Conservation (phyloP, 1,284 basidiomycete genomes). For the Sanguinoderma infundibulare region DNA sequence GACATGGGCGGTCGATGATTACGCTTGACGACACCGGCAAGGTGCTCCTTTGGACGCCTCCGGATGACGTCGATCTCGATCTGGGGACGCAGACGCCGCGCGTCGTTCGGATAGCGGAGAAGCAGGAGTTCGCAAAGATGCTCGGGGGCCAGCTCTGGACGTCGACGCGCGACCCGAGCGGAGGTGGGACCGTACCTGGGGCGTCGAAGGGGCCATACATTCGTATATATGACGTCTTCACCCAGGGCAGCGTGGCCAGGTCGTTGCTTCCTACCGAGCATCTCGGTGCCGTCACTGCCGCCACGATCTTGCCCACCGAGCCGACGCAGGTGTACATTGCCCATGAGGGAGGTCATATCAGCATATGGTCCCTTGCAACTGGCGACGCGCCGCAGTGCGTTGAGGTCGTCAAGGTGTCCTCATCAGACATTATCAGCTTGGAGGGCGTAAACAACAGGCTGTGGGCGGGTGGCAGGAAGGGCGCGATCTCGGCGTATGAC, state of each 20-base stretch:
- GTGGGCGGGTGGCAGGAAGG: slow-evolving; percentile 87
- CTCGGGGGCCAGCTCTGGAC: slow-evolving; percentile 84
- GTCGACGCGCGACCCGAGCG: slow-evolving; percentile 55
- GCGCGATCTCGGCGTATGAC: slow-evolving; percentile 86
- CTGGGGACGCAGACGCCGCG: slow-evolving; percentile 56
- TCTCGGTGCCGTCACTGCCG: slow-evolving; percentile 83
- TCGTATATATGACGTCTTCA: slow-evolving; percentile 77
- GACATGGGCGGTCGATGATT: slow-evolving; percentile 70
- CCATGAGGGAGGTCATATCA: slow-evolving; percentile 91
- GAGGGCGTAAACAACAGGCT: slow-evolving; percentile 82
- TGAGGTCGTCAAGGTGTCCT: slow-evolving; percentile 77
- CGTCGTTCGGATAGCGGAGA: slow-evolving; percentile 77
- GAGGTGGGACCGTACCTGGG: slow-evolving; percentile 41
- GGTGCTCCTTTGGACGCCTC: slow-evolving; percentile 69
- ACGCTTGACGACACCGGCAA: slow-evolving; percentile 87
- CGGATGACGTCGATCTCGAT: slow-evolving; percentile 39
- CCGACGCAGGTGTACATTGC: slow-evolving; percentile 82
- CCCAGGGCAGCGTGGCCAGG: slow-evolving; percentile 50
- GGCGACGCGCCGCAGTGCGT: slow-evolving; percentile 57
- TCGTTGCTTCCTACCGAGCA: slow-evolving; percentile 61
- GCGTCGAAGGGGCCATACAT: slow-evolving; percentile 70
- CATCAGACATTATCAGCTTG: slow-evolving; percentile 79
- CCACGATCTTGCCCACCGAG: slow-evolving; percentile 74
- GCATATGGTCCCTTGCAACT: slow-evolving; percentile 70
- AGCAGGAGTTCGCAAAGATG: slow-evolving; percentile 78